phyloP scores from a whole-genome alignment of 805 yeast genomes.

The Nakazawaea populi region DNA sequence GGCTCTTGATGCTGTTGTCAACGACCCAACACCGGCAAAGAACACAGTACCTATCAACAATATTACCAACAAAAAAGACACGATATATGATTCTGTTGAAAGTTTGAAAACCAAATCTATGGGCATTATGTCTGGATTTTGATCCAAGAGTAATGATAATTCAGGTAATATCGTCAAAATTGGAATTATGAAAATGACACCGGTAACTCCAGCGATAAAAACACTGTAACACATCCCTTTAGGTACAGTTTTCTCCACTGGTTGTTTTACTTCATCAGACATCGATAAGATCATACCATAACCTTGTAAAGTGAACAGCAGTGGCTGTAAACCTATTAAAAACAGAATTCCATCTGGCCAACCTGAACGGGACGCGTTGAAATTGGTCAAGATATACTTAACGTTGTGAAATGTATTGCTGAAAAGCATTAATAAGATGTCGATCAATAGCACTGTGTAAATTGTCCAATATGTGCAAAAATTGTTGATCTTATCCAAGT shows the following conservation, averaged over 20 bases:
- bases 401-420: slow-evolving; percentile 54
- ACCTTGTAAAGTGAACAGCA: slow-evolving; percentile 76
- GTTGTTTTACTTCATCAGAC: slow-evolving; percentile 74
- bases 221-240: slow-evolving; percentile 66
- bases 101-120: slow-evolving; percentile 70
- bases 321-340: slow-evolving; percentile 70
- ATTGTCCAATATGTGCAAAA: slow-evolving; percentile 73
- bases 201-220: slow-evolving; percentile 57
- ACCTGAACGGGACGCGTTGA: slow-evolving; percentile 70
- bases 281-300: slow-evolving; percentile 78
- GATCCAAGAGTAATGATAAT: slow-evolving; percentile 45
- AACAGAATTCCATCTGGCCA: slow-evolving; percentile 71
- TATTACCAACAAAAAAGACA: slow-evolving; percentile 63
- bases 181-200: slow-evolving; percentile 68
- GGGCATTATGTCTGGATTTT: slow-evolving; percentile 67
- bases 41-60: slow-evolving; percentile 63
- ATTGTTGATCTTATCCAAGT: slow-evolving; percentile 58
- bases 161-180: slow-evolving; percentile 70
- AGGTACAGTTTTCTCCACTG: slow-evolving; percentile 65
- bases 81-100: slow-evolving; percentile 61
- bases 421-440: slow-evolving; percentile 52
- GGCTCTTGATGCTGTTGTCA: slow-evolving; percentile 79
- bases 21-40: slow-evolving; percentile 74
- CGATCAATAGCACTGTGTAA: slow-evolving; percentile 64
- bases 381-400: slow-evolving; percentile 53